These are phyloP conservation scores for Neurospora discreta DNA, from an alignment of 495 filamentous ascomycete genomes.

Conservation along the genomic window DNA sequence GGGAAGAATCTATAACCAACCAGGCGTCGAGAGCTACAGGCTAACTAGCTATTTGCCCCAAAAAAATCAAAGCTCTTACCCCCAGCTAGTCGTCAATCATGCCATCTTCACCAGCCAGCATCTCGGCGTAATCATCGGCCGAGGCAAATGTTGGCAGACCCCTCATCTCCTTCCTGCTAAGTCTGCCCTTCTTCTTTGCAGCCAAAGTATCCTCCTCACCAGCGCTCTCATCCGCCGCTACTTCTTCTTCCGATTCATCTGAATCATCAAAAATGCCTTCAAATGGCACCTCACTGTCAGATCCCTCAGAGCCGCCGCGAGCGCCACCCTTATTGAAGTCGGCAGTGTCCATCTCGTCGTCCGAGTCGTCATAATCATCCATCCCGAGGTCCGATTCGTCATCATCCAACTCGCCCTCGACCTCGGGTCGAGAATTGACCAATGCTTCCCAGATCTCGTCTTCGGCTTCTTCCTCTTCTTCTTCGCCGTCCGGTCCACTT, in stretches of 20 bases:
- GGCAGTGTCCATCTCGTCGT: conserved; percentile 35
- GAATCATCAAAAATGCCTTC: conserved; percentile 33
- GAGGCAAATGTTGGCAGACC: conserved; percentile 85
- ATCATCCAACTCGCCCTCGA: conserved; percentile 45
- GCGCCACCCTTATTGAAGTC: conserved; percentile 13
- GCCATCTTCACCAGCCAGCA: conserved; percentile 64
- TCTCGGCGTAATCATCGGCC: conserved; percentile 81
- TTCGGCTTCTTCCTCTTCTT: conserved; percentile 41
- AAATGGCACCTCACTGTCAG: conserved; percentile 31
- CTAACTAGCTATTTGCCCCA: background rate
- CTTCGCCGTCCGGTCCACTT: conserved; percentile 4
- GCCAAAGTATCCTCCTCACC: conserved; percentile 15
- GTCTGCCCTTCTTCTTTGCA: conserved; percentile 36
- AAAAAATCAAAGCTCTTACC: background rate
- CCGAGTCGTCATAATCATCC: conserved; percentile 33
- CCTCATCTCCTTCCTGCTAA: conserved; percentile 74
- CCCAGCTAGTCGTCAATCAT: conserved; percentile 11
- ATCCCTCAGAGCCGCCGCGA: conserved; percentile 29
- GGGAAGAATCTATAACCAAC: background rate
- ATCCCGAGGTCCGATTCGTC: conserved; percentile 42
- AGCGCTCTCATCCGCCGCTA: conserved; percentile 21
- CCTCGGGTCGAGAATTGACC: conserved; percentile 45
- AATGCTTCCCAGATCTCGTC: conserved; percentile 92
- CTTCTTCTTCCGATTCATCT: conserved; percentile 21
- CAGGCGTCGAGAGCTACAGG: background rate